A percentile compares a stretch with the other conserved stretches of the same genome.
phyloP scores from a whole-genome alignment of 352 stramenopile genomes.

The Phytophthora sansomeana region DNA sequence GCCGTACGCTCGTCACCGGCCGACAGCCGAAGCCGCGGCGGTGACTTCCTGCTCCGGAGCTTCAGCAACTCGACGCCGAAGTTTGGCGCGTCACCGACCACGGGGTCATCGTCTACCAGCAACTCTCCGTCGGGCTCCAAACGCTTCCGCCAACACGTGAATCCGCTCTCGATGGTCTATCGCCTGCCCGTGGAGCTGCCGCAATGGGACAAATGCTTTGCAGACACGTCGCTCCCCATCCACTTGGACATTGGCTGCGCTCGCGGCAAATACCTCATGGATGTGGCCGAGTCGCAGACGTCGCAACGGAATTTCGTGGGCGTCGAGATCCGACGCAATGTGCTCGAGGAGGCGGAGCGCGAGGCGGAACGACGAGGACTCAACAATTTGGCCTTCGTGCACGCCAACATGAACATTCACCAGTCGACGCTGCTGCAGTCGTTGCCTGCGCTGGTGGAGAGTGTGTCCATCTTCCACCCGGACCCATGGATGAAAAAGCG shows the following conservation, averaged over 20 bases:
- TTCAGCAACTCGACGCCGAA: constrained; percentile 15
- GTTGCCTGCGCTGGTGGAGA: constrained; percentile 58
- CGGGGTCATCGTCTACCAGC: neutral
- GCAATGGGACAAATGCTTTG: constrained; percentile 64
- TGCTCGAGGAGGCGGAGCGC: constrained; percentile 65
- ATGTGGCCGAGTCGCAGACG: constrained; percentile 51
- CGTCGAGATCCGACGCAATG: constrained; percentile 85
- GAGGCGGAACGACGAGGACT: constrained; percentile 55
- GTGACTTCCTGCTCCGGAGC: constrained; percentile 4
- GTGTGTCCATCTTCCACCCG: constrained; percentile 90
- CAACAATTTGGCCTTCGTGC: constrained; percentile 76
- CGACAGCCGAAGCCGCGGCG: neutral
- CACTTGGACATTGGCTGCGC: constrained; percentile 88
- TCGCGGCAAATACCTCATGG: constrained; percentile 82
- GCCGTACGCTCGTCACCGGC: constrained; percentile 7
- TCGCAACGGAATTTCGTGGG: constrained; percentile 74
- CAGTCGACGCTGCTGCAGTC: constrained; percentile 65
- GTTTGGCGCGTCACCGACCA: neutral
- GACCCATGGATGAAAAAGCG: constrained; percentile 92
- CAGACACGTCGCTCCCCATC: constrained; percentile 59
- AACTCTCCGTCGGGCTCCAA: constrained; percentile 43
- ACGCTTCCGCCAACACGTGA: constrained; percentile 87
- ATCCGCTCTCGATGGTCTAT: constrained; percentile 76
- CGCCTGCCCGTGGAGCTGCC: constrained; percentile 68
- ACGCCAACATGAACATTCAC: constrained; percentile 90